Conservation (phyloP, 129 eudicot species). For the Helichrysum umbraculigerum region DNA sequence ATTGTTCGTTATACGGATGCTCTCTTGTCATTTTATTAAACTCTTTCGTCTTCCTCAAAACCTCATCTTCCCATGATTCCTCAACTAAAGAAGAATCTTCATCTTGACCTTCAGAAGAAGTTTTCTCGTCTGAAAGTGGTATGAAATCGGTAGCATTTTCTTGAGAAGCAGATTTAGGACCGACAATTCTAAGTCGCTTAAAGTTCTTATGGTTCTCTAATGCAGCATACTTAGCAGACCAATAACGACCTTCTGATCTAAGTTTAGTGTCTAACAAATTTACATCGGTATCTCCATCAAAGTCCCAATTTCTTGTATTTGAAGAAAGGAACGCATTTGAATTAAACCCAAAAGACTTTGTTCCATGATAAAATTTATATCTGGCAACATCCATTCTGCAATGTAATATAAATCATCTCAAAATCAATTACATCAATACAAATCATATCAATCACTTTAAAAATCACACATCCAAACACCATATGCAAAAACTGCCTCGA, state of each 20-base stretch:
- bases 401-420: conserved; percentile 13
- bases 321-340: conserved; percentile 18
- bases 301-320: conserved; percentile 30
- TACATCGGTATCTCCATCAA: conserved; percentile 66
- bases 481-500: conserved; percentile 1
- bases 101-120: conserved; percentile 30
- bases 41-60: conserved; percentile 76
- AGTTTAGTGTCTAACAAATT: conserved; percentile 66
- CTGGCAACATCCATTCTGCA: conserved; percentile 94
- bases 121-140: conserved; percentile 48
- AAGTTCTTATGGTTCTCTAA: conserved; percentile 77
- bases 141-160: conserved; percentile 47
- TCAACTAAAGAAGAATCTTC: conserved; percentile 43
- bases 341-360: conserved; percentile 32
- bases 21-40: conserved; percentile 85
- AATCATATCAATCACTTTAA: background rate
- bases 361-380: conserved; percentile 55
- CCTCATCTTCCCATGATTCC: conserved; percentile 98
- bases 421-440: background rate
- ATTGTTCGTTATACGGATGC: conserved; percentile 60
- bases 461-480: background rate
- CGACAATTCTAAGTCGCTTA: conserved; percentile 61
- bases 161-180: conserved; percentile 35
- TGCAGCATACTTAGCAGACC: conserved; percentile 85
- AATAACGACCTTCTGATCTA: conserved; percentile 81